Evolutionary conservation across 1,139 yeast species (phyloP), one percentile per base, ranked within the genome.

Genomic region (Debaryomycetaceae sp.): DNA sequence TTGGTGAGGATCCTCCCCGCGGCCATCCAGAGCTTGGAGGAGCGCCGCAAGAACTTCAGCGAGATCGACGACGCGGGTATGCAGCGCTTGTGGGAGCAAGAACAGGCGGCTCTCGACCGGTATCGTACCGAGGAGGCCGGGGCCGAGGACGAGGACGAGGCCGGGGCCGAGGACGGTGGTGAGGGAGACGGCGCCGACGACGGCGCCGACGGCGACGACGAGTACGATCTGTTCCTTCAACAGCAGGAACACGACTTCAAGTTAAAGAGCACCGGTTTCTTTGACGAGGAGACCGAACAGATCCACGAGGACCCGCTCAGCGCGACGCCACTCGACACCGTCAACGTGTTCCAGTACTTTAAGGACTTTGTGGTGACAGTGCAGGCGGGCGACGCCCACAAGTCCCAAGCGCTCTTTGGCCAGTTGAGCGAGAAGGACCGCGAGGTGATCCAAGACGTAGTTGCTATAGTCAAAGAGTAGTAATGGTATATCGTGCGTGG

Each of bases 231-330:
- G 14, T 36, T 27, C 27, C 33, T 21, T 41, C 41, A n/a, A 49
- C 43, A 19, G 33, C 65, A 65, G 30, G 56, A 56, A 29, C 73
- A 69, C 45, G 63, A 67, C 31, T 58, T 49, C 33, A 68, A 56
- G 34, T 47, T 63, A 32, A 61, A 65, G 41, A 60, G 47, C 27
- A 43, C 53, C 4, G 68, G 57, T 16, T 64, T 57, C 34, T 65
- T 57, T 32, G 67, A 57, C 26, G 60, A 59, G 20, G 71, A 62
- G 13, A 76, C 75, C 28, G 85, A 78, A 16, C 77, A 69, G 23
- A 53, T 83, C 4, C 72, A 70, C 16, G 96, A 88, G 46, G 96
- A 91, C 54, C 89, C 95, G 3, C 67, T 85, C 42, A 74, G 83
- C 3, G 78, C 81, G 30, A 81, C 88, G 2, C 80, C 95, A 1